Evolutionary conservation across 2,329 filamentous ascomycete species (phyloP), one percentile per base, ranked within the genome.

Genomic region (Aspergillus transmontanensis): DNA sequence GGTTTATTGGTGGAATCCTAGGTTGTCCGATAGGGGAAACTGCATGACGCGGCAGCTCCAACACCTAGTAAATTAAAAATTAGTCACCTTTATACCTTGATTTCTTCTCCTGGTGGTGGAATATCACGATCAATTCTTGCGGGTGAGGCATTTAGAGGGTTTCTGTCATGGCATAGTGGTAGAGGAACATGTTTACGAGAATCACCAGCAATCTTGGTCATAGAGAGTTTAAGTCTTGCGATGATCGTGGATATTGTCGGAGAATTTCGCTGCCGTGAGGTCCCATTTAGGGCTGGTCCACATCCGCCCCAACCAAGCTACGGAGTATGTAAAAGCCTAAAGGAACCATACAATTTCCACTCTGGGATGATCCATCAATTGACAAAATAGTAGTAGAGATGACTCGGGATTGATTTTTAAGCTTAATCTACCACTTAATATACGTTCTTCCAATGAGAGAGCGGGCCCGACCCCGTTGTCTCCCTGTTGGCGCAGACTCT

Each of bases 21-120:
- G 5, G 51, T 36, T 30, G n/a, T 54, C 51, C 30, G 30, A 36
- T 12, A 54, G 30, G n/a, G 14, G 51, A 54, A 54, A 54, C 30
- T 21, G 32, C 51, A 54, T 54, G 51, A 54, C 51, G 51, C 51
- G 51, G 51, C 51, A 23, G 51, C 51, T 36, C 51, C 30, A 53
- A 32, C 51, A 19, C 30, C 30, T 54, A 23, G 32, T 21, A 54
- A 7, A 36, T 36, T 14, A 36, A 36, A n/a, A 34, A 14, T 36
- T 23, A 19, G 16, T 16, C 34, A 36, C 11, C 28, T 34, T 19
- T 6, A 34, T 36, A 5, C 6, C 14, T 36, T 14, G 5, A 36
- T 6, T 5, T 34, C 6, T 11, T 5, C 14, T 11, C 26, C 28
- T 32, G 30, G 16, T 1, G 30, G 30, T 12, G 26, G 23, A 28